Base-by-base conservation (phyloP, 345 rosid genomes). In the Heritiera fomes region DNA sequence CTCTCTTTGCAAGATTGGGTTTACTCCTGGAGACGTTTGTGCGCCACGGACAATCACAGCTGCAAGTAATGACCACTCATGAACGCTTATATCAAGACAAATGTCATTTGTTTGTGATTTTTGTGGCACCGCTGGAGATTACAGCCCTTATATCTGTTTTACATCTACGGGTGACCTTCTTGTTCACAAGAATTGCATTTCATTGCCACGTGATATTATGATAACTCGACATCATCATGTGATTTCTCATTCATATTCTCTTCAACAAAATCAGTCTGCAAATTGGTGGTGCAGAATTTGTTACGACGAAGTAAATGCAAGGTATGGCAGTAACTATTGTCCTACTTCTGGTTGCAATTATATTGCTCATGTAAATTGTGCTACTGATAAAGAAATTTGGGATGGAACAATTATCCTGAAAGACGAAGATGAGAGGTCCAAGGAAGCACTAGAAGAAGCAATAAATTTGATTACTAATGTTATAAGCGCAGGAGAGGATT, bases 31-130 rank as follows among this genome's bases (percentile, higher is more conserved):
- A 59, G 23, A 59, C 5, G 63, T 28, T 59, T 59, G n/a, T 1
- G 8, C 28, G 0, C 10, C 6, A 7, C 0, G 46, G 1, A 3
- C 6, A 3, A 43, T 43, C 6, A 43, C 58, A 53, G 14, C 58
- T 53, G 15, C 14, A 53, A 53, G 58, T 53, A 12, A 53, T 53
- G 58, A 53, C 10, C 58, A 53, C n/a, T 18, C 58, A 12, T 11
- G 3, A 0, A 53, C 58, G 10, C 58, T 53, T 53, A 1, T 43
- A 43, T 43, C 46, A 43, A 43, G 46, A 43, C 46, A 5, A 43
- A 43, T 82, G 73, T 47, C 71, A 1, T 78, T 67, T 17, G 20
- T 47, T 14, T 82, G 79, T 30, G 77, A 82, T 75, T 82, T 68
- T 15, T 82, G 82, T 52, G 82, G 82, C 14, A 58, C 1, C 0